Percentiles rank a stretch among this genome's conserved stretches.
Conservation (phyloP, 2,329 filamentous ascomycete species). For the Pseudogymnoascus pannorum region DNA sequence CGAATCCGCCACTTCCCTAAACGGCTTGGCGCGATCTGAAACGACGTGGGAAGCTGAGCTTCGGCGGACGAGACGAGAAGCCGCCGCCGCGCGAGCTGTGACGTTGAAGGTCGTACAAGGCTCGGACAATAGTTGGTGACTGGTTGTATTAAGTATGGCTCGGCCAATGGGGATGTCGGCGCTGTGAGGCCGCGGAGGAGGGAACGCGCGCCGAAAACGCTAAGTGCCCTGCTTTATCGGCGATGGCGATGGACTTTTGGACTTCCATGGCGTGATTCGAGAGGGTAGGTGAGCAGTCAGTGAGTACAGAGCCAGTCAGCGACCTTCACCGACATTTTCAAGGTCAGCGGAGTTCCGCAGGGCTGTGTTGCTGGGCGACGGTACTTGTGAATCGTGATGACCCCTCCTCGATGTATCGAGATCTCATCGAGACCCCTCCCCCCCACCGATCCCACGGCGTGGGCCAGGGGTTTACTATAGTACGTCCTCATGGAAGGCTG, state of each 20-base stretch:
- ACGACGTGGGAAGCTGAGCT: neutral
- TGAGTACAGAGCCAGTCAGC: neutral
- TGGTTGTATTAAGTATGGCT: neutral
- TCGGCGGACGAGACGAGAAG: neutral
- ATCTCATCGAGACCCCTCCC: neutral
- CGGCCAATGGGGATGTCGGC: neutral
- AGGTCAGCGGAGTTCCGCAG: neutral
- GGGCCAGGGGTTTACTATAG: neutral
- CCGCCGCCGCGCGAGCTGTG: slow-evolving; percentile 1
- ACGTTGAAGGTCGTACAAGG: slow-evolving; percentile 2
- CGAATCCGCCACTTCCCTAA: neutral
- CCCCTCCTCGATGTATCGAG: neutral
- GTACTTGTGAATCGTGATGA: neutral
- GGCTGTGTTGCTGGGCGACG: neutral
- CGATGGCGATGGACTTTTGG: neutral
- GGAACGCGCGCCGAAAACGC: slow-evolving; percentile 13
- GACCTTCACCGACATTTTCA: neutral
- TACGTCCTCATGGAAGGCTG: neutral
- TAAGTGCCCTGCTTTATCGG: neutral
- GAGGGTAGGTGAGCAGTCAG: neutral
- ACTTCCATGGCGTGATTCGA: neutral
- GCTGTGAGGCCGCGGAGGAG: neutral
- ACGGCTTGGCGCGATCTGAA: slow-evolving; percentile 3
- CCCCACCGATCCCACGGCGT: neutral
- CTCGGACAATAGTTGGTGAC: neutral